Evolutionary conservation across 2,329 filamentous ascomycete genomes (phyloP), one percentile per base, ranked within the genome.

Genomic region (Coniochaeta sp.): DNA sequence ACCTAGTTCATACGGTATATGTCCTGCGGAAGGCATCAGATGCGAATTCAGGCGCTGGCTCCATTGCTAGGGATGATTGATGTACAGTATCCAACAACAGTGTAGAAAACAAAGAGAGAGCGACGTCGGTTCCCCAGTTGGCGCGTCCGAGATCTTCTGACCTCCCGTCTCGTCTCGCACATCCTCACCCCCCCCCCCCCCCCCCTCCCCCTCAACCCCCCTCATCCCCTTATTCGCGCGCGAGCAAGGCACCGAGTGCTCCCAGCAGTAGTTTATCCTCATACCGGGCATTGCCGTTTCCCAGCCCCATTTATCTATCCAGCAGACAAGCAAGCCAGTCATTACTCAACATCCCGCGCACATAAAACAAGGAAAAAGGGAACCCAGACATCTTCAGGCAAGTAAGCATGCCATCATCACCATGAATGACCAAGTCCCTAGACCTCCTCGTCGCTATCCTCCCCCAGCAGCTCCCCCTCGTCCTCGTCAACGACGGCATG

Each of bases 361-460:
- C 3, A 6, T 5, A n/a, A 40, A n/a, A 19, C 50, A 57, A 36
- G 47, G 52, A 54, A 55, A 42, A n/a, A n/a, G n/a, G n/a, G 47
- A 58, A 38, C 50, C 34, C 38, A 19, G n/a, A 47, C 17, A n/a
- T 40, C 59, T 17, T 4, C 42, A 19, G 47, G 16, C 8, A n/a
- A 40, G n/a, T n/a, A 42, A 32, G 58, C 42, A n/a, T n/a, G n/a
- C n/a, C n/a, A n/a, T 10, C 47, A 17, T 28, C 22, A 52, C 24
- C 47, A 30, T 14, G 24, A 30, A 10, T 24, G 47, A 52, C 3
- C 6, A 17, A 17, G 55, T 16, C 14, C 42, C 75, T 70, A 87
- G 56, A 88, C 89, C 63, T 97, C 93, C 70, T 97, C 92, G 65
- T 97, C 93, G 66, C 91, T 92, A 62, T 96, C 93, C 66, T 97